Evolutionary conservation across 306 rosid genomes (phyloP).

Genomic region (Acacia melanoxylon): DNA sequence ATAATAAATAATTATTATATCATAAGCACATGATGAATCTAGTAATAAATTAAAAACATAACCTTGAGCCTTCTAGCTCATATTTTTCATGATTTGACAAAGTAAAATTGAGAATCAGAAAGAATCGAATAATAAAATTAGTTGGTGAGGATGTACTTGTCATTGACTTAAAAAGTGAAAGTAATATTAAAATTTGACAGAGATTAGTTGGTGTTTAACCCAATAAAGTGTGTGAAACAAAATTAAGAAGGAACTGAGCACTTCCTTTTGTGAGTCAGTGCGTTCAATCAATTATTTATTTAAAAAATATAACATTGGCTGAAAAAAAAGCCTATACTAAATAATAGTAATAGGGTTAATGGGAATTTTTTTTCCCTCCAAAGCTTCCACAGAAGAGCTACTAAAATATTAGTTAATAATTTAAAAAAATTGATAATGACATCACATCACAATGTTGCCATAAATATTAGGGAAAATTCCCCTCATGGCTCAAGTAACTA

Average conservation of each 20-base stretch:
- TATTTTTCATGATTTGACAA: background rate
- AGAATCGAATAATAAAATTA: background rate
- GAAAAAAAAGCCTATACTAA: too few species aligned
- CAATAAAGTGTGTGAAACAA: constrained; percentile 38
- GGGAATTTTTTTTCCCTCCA: too few species aligned
- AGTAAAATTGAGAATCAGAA: too few species aligned
- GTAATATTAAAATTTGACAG: too few species aligned
- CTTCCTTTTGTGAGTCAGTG: constrained; percentile 47
- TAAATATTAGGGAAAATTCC: too few species aligned
- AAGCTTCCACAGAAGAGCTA: too few species aligned
- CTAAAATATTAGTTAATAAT: too few species aligned
- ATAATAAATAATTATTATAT: background rate
- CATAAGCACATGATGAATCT: background rate
- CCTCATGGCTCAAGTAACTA: too few species aligned
- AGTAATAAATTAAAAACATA: background rate
- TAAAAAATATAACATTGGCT: too few species aligned
- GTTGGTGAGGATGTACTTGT: background rate
- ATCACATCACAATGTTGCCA: background rate
- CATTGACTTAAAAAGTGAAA: background rate
- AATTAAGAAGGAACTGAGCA: constrained; percentile 51
- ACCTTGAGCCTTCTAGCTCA: background rate
- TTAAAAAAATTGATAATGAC: background rate
- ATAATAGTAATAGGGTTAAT: too few species aligned
- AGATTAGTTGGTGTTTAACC: background rate
- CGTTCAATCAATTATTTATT: constrained; percentile 29